Evolutionary conservation across 352 stramenopile genomes (phyloP), one percentile per base, ranked within the genome.

Genomic region (Phytophthora foliorum): DNA sequence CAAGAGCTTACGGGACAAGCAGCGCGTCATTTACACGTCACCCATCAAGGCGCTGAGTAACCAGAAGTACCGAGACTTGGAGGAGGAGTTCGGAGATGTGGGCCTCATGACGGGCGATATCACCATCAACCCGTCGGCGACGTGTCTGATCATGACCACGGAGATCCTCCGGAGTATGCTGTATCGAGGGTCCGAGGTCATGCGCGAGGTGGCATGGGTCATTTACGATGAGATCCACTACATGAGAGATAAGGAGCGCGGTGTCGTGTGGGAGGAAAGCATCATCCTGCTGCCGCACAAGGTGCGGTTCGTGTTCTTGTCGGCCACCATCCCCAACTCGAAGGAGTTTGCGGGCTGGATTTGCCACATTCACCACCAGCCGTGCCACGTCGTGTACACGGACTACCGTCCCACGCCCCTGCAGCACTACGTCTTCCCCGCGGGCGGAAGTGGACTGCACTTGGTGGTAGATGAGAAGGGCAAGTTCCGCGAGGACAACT

Each of bases 171-270:
- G 97, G 53, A 97, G 80, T 57, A 99, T 99, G 98, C 82, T 99
- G 6, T 99, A 99, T 79, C 90, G 97, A 51, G 98, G 98, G 24
- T 98, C 93, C 1, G 98, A 99, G 62, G 81, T 99, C 11, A 99
- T 99, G 91, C 89, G 98, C 41, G 97, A 99, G 78, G 96, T 99
- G n/a, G 97, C 94, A 19, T 98, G 94, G 93, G 97, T 99, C 5
- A 98, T 99, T 75, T 99, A 99, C 75, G 98, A 99, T 78, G 98
- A 99, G 84, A 99, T 99, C 22, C 98, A 99, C 81, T 99, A 99
- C 87, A 99, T 99, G 96, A 80, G 97, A 42, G 98, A 99, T 88
- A 98, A 98, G 70, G 97, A 99, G 77, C 91, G 97, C 41, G 97
- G 97, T 57, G 97, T 99, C 11, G 97, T 99, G 6, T 99, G 97